phyloP scores from a whole-genome alignment of 1,284 basidiomycete genomes.

The Ustilago bromivora region DNA sequence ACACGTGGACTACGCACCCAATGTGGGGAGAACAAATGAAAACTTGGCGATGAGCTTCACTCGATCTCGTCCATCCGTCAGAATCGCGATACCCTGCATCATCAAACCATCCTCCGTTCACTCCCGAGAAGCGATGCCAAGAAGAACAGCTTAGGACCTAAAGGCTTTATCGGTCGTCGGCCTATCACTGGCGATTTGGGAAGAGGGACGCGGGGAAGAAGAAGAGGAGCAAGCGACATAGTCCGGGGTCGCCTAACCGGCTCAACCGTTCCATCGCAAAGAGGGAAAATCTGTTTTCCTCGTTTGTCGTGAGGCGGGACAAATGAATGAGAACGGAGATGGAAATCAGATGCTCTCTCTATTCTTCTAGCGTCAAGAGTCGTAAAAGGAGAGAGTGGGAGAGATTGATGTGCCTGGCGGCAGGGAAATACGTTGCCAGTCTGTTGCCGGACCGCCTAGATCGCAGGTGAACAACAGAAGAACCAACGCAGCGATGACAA shows the following conservation, averaged over 20 bases:
- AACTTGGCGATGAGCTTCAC: conserved; percentile 7
- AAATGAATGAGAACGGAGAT: not conserved
- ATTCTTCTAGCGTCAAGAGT: conserved; percentile 2
- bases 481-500: not conserved
- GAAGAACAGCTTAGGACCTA: not conserved
- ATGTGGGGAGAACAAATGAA: conserved; percentile 15
- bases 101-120: not conserved
- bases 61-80: not conserved
- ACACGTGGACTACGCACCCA: not conserved
- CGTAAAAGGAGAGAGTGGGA: not conserved
- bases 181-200: not conserved
- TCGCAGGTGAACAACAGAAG: too few species aligned
- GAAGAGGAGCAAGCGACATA: conserved; percentile 1
- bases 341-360: not conserved
- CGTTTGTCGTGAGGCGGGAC: not conserved
- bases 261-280: not conserved
- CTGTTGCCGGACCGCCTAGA: not conserved
- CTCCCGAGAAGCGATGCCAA: too few species aligned
- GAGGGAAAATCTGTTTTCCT: not conserved
- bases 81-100: not conserved
- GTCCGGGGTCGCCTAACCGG: conserved; percentile 7
- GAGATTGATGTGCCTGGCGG: not conserved
- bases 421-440: conserved; percentile 4
- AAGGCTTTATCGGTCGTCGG: conserved; percentile 20
- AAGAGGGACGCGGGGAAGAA: conserved; percentile 5